phyloP scores from a whole-genome alignment of 495 filamentous ascomycete genomes.

The Xylaria venustula region DNA sequence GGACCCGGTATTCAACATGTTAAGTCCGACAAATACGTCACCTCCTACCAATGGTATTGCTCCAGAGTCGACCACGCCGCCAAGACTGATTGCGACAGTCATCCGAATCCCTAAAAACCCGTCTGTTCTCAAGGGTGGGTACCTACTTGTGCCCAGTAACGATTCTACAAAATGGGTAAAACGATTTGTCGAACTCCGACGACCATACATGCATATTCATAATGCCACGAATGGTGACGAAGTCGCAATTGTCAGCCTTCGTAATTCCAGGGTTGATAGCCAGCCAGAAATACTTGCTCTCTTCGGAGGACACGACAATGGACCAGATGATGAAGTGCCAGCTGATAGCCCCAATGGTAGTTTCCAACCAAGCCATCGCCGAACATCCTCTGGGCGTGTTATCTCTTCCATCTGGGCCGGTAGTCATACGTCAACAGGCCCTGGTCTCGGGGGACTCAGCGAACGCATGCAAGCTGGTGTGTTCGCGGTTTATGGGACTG shows the following conservation, averaged over 20 bases:
- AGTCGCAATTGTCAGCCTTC: conserved; percentile 80
- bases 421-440: conserved; percentile 22
- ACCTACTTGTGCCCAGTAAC: conserved; percentile 74
- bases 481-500: conserved; percentile 88
- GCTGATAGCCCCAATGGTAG: conserved; percentile 11
- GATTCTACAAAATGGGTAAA: conserved; percentile 80
- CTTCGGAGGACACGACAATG: conserved; percentile 49
- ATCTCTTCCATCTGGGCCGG: conserved; percentile 35
- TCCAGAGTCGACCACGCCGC: conserved; percentile 31
- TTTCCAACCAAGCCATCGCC: conserved; percentile 31
- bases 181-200: conserved; percentile 87
- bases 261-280: conserved; percentile 81
- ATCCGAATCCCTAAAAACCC: conserved; percentile 71
- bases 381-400: conserved; percentile 28
- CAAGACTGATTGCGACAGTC: conserved; percentile 66
- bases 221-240: conserved; percentile 83
- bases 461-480: conserved; percentile 64
- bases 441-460: conserved; percentile 42
- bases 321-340: conserved; percentile 16
- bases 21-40: conserved; percentile 71
- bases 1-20: conserved; percentile 69
- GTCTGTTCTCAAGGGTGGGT: conserved; percentile 75
- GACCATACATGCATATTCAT: conserved; percentile 90
- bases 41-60: conserved; percentile 68
- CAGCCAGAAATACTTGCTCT: conserved; percentile 82